phyloP scores from a whole-genome alignment of 2,329 filamentous ascomycete genomes.

The Paraphaeosphaeria sporulosa region DNA sequence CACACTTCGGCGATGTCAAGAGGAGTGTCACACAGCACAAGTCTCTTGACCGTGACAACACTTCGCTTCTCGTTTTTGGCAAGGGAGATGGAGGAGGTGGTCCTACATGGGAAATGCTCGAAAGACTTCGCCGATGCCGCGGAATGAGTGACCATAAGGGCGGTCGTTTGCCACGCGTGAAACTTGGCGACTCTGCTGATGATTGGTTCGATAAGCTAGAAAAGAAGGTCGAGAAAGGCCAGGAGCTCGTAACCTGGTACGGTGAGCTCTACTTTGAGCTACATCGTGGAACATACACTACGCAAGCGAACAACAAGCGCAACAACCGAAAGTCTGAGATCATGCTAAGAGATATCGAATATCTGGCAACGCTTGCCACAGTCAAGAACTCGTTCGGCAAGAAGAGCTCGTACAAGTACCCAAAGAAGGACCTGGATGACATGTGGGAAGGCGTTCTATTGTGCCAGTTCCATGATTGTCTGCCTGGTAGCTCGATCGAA shows the following conservation, averaged over 20 bases:
- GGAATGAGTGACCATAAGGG: constrained; percentile 89
- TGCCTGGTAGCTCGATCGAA: constrained; percentile 93
- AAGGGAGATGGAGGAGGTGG: constrained; percentile 97
- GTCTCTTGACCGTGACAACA: constrained; percentile 90
- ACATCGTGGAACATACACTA: constrained; percentile 96
- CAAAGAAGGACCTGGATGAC: constrained; percentile 89
- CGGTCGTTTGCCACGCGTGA: constrained; percentile 82
- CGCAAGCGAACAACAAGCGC: constrained; percentile 95
- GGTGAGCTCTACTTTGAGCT: constrained; percentile 98
- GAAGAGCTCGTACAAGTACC: constrained; percentile 75
- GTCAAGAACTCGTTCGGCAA: constrained; percentile 65
- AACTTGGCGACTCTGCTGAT: constrained; percentile 88
- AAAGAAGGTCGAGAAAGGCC: constrained; percentile 72
- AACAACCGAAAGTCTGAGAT: constrained; percentile 90
- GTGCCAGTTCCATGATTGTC: constrained; percentile 97
- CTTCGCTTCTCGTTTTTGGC: constrained; percentile 90
- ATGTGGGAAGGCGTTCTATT: constrained; percentile 95
- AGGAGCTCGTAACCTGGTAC: constrained; percentile 91
- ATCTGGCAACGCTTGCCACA: constrained; percentile 84
- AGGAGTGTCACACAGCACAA: constrained; percentile 92
- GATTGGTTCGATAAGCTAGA: constrained; percentile 91
- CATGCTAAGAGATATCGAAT: constrained; percentile 85
- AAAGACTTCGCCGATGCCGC: constrained; percentile 91
- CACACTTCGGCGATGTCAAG: constrained; percentile 92
- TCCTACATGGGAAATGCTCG: constrained; percentile 90